These are phyloP conservation scores for Aspergillus saccharolyticus DNA, from an alignment of 495 filamentous ascomycete species.

Conservation along the genomic window DNA sequence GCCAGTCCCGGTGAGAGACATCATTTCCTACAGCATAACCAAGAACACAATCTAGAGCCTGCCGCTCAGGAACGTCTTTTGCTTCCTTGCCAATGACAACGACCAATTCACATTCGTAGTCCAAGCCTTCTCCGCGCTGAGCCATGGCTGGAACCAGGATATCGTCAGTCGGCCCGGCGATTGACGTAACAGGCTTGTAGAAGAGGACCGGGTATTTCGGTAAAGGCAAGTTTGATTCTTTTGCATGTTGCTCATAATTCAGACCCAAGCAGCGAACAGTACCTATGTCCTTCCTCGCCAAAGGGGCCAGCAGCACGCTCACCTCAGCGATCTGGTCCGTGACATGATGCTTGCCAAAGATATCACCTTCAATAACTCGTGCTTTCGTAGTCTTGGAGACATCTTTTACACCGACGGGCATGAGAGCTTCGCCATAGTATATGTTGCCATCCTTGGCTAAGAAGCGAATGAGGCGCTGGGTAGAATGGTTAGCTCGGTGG, in stretches of 20 bases:
- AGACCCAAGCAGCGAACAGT: constrained; percentile 77
- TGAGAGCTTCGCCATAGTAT: constrained; percentile 81
- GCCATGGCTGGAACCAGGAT: constrained; percentile 60
- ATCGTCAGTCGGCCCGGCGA: constrained; percentile 63
- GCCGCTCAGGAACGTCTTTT: constrained; percentile 57
- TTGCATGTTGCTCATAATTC: constrained; percentile 78
- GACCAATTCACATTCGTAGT: constrained; percentile 85
- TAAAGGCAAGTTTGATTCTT: constrained; percentile 68
- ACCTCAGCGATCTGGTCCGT: constrained; percentile 66
- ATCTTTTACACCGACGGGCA: constrained; percentile 62
- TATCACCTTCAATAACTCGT: constrained; percentile 63
- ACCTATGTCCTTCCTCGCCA: constrained; percentile 61
- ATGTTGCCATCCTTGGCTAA: constrained; percentile 66
- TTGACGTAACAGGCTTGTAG: constrained; percentile 73
- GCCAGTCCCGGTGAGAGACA: constrained; percentile 80
- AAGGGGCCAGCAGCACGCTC: constrained; percentile 60
- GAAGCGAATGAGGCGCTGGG: constrained; percentile 73
- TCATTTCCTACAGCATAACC: constrained; percentile 83
- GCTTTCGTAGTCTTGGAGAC: constrained; percentile 63
- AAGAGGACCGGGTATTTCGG: constrained; percentile 77
- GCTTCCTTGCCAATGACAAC: constrained; percentile 70
- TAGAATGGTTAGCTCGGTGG: no score
- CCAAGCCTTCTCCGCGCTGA: constrained; percentile 57
- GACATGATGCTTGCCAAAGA: constrained; percentile 66
- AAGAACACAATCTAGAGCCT: constrained; percentile 69